A percentile compares a stretch with the other conserved stretches of the same genome.
Conservation (phyloP, 1,284 basidiomycete genomes). For the Microbotryum violaceum region DNA sequence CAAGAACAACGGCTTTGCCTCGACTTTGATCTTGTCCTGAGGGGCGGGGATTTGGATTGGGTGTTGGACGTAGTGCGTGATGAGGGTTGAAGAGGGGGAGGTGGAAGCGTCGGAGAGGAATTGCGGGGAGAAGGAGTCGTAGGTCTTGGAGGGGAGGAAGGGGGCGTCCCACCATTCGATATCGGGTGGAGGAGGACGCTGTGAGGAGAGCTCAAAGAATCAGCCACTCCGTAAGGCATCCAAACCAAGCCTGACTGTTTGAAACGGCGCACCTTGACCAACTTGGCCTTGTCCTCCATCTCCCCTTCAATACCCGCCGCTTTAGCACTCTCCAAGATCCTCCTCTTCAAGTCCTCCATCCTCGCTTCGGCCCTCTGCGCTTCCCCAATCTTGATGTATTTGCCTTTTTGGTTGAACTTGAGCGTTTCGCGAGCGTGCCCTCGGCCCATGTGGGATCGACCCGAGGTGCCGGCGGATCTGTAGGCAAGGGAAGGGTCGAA, state of each 20-base stretch:
- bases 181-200: constrained; percentile 77
- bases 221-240: constrained; percentile 6
- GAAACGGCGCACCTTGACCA: constrained; percentile 56
- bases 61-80: constrained; percentile 90
- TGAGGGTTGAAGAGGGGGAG: constrained; percentile 54
- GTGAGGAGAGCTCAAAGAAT: constrained; percentile 9
- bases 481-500: constrained; percentile 41
- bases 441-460: constrained; percentile 31
- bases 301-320: constrained; percentile 91
- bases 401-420: constrained; percentile 82
- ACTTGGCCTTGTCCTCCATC: constrained; percentile 80
- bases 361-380: constrained; percentile 65
- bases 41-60: constrained; percentile 93
- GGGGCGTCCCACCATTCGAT: constrained; percentile 97
- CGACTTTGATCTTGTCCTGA: constrained; percentile 67
- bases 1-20: constrained; percentile 73
- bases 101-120: constrained; percentile 47
- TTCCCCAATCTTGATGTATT: constrained; percentile 76
- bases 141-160: constrained; percentile 68
- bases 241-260: too few species aligned
- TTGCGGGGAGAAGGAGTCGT: constrained; percentile 63
- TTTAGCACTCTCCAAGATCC: constrained; percentile 82
- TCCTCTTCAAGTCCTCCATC: constrained; percentile 81
- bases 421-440: constrained; percentile 55
- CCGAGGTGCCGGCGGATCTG: constrained; percentile 20